Base-by-base conservation (phyloP, 208 protist genomes). In the Trypanosoma cruzi region DNA sequence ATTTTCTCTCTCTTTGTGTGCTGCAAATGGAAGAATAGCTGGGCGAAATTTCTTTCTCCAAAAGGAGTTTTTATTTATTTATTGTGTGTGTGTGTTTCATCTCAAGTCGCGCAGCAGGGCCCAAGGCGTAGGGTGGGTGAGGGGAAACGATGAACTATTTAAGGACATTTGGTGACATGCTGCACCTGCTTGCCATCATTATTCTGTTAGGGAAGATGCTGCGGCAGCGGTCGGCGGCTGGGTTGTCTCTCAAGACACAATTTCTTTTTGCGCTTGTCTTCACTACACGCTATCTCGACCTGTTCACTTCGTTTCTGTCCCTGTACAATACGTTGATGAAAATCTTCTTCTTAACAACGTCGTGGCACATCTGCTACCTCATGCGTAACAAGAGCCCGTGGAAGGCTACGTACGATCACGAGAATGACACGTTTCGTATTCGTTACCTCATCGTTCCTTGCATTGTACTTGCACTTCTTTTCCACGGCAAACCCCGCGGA, bases 281-380 rank as follows among this genome's bases (percentile, higher is more conserved):
- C 79, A 86, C 77, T 28, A 89, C 90, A 26, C 92, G 98, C n/a
- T 99, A 99, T 75, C 20, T 98, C 22, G 94, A 98, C 65, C 71
- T 99, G 22, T 95, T 98, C 60, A 77, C 84, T 28, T 75, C 67
- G 13, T 94, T 81, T 67, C 68, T 92, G 26, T 86, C 82, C 14
- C 13, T 97, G 31, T 99, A 99, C 82, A 97, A 98, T 76, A 94
- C 84, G 24, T 31, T 93, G 34, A 97, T 98, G 95, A 99, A 99
- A 82, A 64, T 99, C 24, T 88, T 98, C 66, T 99, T 98, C 61
- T 72, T 99, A 42, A 57, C 61, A 10, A 84, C 90, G 2, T 90
- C 93, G 0, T 78, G 81, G 71, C 80, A 90, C 69, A 98, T 98
- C 58, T 93, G 94, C 77, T 98, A 96, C 68, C 75, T 99, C 55